Conservation (phyloP, 768 basidiomycete genomes). For the Ephemerocybe angulata region DNA sequence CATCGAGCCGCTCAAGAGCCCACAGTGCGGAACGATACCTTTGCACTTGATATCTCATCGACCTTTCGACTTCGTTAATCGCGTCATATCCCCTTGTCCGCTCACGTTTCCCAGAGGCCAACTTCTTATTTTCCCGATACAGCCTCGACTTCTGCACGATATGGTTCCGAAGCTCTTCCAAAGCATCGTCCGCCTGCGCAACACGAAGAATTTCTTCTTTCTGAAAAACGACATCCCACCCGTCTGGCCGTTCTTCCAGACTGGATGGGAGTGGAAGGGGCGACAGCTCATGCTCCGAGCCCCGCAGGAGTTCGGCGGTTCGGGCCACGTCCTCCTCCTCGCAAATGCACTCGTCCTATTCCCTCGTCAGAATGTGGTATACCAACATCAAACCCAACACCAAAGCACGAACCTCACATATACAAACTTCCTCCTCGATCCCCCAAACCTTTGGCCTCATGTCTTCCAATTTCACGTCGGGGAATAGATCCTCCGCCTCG, state of each 20-base stretch:
- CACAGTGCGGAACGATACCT: background rate
- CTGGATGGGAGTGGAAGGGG: background rate
- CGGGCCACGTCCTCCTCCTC: no score
- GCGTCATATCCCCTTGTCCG: background rate
- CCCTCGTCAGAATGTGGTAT: no score
- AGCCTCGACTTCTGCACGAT: background rate
- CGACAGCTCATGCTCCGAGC: background rate
- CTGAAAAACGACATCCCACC: background rate
- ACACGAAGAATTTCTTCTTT: background rate
- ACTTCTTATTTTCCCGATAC: background rate
- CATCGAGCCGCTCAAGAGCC: background rate
- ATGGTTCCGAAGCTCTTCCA: background rate
- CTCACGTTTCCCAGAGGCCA: background rate
- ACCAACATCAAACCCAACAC: no score
- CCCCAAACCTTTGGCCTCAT: background rate
- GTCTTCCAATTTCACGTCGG: background rate
- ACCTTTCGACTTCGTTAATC: background rate
- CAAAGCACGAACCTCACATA: no score
- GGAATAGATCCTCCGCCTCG: background rate
- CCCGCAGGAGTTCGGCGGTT: background rate
- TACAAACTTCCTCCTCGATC: background rate
- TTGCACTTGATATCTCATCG: background rate
- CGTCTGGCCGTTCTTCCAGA: background rate
- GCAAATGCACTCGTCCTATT: background rate
- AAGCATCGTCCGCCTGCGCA: background rate